These are phyloP conservation scores for Epithele typhae DNA, from an alignment of 768 basidiomycete species.

Conservation along the genomic window DNA sequence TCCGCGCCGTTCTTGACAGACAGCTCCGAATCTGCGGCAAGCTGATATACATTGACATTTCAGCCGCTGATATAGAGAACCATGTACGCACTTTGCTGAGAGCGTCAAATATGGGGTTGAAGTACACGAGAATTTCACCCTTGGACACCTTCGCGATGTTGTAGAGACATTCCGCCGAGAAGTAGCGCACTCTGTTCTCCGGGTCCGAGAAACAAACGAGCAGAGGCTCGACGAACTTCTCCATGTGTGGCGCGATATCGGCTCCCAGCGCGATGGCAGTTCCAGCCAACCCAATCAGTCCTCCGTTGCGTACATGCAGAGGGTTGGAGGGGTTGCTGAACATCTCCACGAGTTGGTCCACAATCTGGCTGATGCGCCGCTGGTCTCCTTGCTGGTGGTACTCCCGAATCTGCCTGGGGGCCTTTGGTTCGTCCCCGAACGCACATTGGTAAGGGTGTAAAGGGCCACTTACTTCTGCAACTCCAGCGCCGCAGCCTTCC, in stretches of 20 bases:
- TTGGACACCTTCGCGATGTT: constrained; percentile 98
- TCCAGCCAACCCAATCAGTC: constrained; percentile 92
- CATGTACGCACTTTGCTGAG: constrained; percentile 76
- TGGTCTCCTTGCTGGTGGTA: constrained; percentile 79
- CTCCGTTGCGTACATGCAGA: constrained; percentile 89
- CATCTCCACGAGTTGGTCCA: constrained; percentile 94
- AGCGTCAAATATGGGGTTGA: constrained; percentile 97
- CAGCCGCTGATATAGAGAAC: constrained; percentile 9
- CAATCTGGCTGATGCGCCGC: constrained; percentile 77
- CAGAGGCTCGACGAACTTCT: constrained; percentile 84
- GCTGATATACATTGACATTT: constrained; percentile 41
- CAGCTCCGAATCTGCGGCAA: constrained; percentile 90
- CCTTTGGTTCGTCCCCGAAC: not conserved
- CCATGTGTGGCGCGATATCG: constrained; percentile 91
- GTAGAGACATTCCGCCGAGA: constrained; percentile 96
- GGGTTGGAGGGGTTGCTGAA: constrained; percentile 81
- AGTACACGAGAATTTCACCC: constrained; percentile 93
- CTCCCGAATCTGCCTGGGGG: constrained; percentile 74
- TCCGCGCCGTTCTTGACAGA: constrained; percentile 99
- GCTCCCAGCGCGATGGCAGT: constrained; percentile 96
- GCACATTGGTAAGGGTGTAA: too few relatives aligned
- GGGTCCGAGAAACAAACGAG: constrained; percentile 90
- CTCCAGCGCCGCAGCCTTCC: constrained; percentile 92
- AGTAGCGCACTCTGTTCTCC: constrained; percentile 94
- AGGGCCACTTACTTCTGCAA: constrained; percentile 87